Evolutionary conservation across 2,329 filamentous ascomycete species (phyloP), one percentile per base, ranked within the genome.

Genomic region (Pseudocercospora ulei): DNA sequence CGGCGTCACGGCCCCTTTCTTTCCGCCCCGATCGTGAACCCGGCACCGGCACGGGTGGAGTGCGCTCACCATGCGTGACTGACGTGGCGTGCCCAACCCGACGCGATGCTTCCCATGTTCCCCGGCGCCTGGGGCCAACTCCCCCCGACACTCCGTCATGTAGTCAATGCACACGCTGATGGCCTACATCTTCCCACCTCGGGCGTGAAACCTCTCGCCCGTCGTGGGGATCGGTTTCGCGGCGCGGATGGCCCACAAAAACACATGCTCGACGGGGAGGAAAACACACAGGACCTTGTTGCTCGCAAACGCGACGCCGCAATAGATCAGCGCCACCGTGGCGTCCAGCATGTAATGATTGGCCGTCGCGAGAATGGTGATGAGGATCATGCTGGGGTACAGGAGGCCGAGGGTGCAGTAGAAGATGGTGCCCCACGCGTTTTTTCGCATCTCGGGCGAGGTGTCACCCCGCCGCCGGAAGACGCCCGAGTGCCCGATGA

Each of bases 291-390:
- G 68, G 20, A 71, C 48, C 43, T 63, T 62, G 50, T 73, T 73
- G 41, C 60, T 62, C 3, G 60, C 25, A 45, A 68, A 71, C 3
- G 65, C 64, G 6, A 70, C 38, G n/a, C 62, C 55, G 26, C 44
- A 47, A 33, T 44, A 44, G 2, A 68, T 66, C 18, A 67, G 68
- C 7, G 69, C 69, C 6, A 70, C 62, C 23, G 65, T 43, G 0
- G 69, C 69, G 50, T 73, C 70, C 41, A 73, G 59, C 60, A 67
- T 69, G 54, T 71, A 78, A 51, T 72, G 73, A 47, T 77, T 77
- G 17, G 72, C 73, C 0, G 73, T 76, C 7, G 72, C 68, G 11
- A 77, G 65, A 41, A 77, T 76, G 18, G 69, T 70, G 0, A 68
- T 62, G 33, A 77, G 53, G 35, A 76, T 72, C 51, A 71, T 66